A percentile compares a stretch with the other conserved stretches of the same genome.
These are phyloP conservation scores for Schwanniomyces yamadae DNA, from an alignment of 805 yeast species.

Conservation along the genomic window DNA sequence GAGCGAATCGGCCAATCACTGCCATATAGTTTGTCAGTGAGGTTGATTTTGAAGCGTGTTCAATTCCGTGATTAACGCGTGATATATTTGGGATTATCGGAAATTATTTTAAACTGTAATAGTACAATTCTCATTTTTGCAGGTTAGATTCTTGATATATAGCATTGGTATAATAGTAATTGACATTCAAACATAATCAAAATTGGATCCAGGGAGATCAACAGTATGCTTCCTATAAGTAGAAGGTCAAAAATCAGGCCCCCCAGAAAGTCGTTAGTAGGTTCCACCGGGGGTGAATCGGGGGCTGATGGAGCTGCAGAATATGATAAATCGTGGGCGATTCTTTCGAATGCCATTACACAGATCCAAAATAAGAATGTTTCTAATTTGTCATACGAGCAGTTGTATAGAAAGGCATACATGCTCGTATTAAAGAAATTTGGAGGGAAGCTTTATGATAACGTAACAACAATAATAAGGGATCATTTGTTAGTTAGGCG, in stretches of 20 bases:
- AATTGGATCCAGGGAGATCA: neutral
- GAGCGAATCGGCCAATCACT: slow-evolving; percentile 1
- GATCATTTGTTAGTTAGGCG: slow-evolving; percentile 39
- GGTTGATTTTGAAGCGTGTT: neutral
- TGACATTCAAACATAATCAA: no score
- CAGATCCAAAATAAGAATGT: slow-evolving; percentile 75
- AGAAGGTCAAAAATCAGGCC: slow-evolving; percentile 63
- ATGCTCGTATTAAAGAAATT: slow-evolving; percentile 67
- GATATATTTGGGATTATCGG: no score
- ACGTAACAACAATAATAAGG: slow-evolving; percentile 50
- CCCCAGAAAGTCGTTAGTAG: slow-evolving; percentile 47
- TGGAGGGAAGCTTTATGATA: slow-evolving; percentile 64
- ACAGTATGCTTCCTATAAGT: slow-evolving; percentile 30
- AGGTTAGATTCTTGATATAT: no score
- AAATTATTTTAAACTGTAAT: neutral
- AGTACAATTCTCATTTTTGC: no score
- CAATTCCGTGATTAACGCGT: no score
- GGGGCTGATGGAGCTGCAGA: slow-evolving; percentile 39
- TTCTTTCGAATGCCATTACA: slow-evolving; percentile 62
- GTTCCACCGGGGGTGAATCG: slow-evolving; percentile 18
- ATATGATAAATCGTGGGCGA: slow-evolving; percentile 66
- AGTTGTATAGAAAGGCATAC: slow-evolving; percentile 76
- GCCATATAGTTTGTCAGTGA: slow-evolving; percentile 5
- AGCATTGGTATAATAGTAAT: no score
- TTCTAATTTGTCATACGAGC: slow-evolving; percentile 75